These are phyloP conservation scores for Orbilia ellipsospora DNA, from an alignment of 2,329 filamentous ascomycete species.

Conservation along the genomic window DNA sequence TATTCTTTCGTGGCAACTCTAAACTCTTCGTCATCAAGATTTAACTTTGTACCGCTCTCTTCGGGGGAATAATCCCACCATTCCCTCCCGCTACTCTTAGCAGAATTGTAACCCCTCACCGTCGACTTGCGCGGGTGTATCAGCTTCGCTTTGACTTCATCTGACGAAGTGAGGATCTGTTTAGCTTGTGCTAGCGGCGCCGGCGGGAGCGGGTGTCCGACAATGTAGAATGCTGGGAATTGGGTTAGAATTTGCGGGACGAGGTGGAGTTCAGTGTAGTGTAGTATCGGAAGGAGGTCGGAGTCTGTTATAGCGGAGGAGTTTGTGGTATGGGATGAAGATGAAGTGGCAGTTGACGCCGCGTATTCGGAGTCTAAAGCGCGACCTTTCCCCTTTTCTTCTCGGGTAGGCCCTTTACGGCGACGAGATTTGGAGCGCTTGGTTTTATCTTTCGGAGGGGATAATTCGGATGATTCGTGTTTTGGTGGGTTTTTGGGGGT, in stretches of 20 bases:
- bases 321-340: slow-evolving; percentile 22
- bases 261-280: slow-evolving; percentile 38
- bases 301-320: slow-evolving; percentile 33
- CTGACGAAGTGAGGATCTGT: slow-evolving; percentile 27
- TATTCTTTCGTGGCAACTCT: slow-evolving; percentile 25
- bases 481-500: slow-evolving; percentile 40
- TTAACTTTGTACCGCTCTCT: slow-evolving; percentile 30
- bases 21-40: slow-evolving; percentile 46
- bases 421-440: neutral
- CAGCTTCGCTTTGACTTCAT: slow-evolving; percentile 19
- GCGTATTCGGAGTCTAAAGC: slow-evolving; percentile 13
- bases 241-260: slow-evolving; percentile 34
- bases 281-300: slow-evolving; percentile 39
- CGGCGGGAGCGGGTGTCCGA: slow-evolving; percentile 39
- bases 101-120: slow-evolving; percentile 43
- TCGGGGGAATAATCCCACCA: slow-evolving; percentile 55
- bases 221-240: slow-evolving; percentile 45
- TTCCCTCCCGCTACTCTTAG: slow-evolving; percentile 35
- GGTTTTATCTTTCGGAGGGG: too few species aligned
- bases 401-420: slow-evolving; percentile 18
- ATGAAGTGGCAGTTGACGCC: slow-evolving; percentile 6
- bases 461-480: neutral
- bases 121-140: slow-evolving; percentile 45
- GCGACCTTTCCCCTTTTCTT: slow-evolving; percentile 49
- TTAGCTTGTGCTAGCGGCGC: slow-evolving; percentile 38